These are phyloP conservation scores for Gloeopeniophorella convolvens DNA, from an alignment of 768 basidiomycete genomes.

Conservation along the genomic window DNA sequence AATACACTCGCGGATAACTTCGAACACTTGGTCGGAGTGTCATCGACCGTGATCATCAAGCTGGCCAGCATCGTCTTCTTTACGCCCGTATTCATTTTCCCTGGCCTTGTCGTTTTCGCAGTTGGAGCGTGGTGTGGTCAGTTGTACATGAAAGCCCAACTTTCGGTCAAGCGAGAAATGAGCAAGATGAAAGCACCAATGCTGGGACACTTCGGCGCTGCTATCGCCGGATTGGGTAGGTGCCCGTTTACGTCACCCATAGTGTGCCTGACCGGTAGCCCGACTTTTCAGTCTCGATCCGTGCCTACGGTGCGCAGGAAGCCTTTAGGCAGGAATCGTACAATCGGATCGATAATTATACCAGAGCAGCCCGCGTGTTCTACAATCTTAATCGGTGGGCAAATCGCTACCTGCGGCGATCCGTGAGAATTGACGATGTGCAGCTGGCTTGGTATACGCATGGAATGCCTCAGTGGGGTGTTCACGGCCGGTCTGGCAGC, in stretches of 20 bases:
- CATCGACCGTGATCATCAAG: too few relatives aligned
- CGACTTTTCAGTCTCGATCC: slow-evolving; percentile 40
- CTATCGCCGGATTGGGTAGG: slow-evolving; percentile 39
- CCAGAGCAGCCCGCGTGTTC: slow-evolving; percentile 33
- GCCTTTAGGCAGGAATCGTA: slow-evolving; percentile 37
- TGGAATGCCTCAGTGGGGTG: slow-evolving; percentile 47
- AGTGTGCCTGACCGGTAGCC: neutral
- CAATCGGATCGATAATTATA: slow-evolving; percentile 41
- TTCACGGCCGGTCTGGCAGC: slow-evolving; percentile 43
- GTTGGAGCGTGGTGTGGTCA: slow-evolving; percentile 38
- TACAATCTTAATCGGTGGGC: slow-evolving; percentile 41
- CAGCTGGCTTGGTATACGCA: slow-evolving; percentile 42
- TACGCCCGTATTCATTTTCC: slow-evolving; percentile 35
- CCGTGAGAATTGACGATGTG: too few relatives aligned
- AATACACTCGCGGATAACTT: too few relatives aligned
- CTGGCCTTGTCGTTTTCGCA: slow-evolving; percentile 30
- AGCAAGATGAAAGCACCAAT: slow-evolving; percentile 41
- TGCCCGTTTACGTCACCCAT: neutral
- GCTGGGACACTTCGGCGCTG: slow-evolving; percentile 42
- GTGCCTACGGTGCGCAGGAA: slow-evolving; percentile 47
- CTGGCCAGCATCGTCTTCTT: slow-evolving; percentile 32
- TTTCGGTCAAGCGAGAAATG: slow-evolving; percentile 49
- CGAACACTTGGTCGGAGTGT: too few relatives aligned
- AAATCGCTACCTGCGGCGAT: neutral
- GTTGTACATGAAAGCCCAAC: slow-evolving; percentile 47